phyloP scores from a whole-genome alignment of 2,329 filamentous ascomycete species.

The Penicillium italicum region DNA sequence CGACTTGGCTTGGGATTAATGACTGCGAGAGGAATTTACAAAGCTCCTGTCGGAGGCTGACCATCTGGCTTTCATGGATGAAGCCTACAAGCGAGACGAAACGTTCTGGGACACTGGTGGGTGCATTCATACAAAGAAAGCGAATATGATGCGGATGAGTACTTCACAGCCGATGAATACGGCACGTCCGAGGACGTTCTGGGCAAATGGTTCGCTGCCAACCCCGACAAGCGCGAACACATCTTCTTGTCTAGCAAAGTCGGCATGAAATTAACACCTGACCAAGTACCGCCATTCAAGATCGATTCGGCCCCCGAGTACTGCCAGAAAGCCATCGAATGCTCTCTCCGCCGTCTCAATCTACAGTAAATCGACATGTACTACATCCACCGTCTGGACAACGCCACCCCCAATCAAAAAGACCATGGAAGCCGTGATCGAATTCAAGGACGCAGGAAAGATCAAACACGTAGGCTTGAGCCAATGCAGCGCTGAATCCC shows the following conservation, averaged over 20 bases:
- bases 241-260: neutral
- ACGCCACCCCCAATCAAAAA: neutral
- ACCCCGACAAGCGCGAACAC: neutral
- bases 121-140: neutral
- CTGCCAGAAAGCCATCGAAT: neutral
- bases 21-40: constrained; percentile 31
- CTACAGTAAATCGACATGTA: neutral
- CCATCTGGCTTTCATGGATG: constrained; percentile 46
- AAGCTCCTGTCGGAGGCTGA: constrained; percentile 40
- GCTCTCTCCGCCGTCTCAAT: neutral
- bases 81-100: constrained; percentile 43
- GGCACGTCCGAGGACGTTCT: constrained; percentile 42
- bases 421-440: neutral
- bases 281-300: neutral
- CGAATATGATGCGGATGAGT: neutral
- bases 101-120: constrained; percentile 45
- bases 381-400: neutral
- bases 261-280: neutral
- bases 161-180: constrained; percentile 37
- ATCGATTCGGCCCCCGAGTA: neutral
- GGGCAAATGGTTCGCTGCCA: neutral
- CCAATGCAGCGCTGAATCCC: neutral
- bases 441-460: neutral
- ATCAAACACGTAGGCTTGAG: neutral
- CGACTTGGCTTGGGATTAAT: constrained; percentile 31